phyloP scores from a whole-genome alignment of 78 protist genomes.

The Blattamonas nauphoetae region DNA sequence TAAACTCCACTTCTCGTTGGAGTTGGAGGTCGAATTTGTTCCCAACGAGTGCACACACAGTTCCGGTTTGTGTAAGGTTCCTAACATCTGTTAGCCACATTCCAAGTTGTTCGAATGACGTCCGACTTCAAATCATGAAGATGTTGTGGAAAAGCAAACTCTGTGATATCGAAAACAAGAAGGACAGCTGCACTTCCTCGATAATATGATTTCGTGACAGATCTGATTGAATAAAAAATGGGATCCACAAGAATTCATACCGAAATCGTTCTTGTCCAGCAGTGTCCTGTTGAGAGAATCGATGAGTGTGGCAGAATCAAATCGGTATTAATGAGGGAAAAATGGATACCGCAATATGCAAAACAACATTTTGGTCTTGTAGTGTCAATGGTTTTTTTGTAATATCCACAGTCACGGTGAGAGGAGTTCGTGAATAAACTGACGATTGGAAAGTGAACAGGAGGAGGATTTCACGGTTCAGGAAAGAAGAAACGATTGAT shows the following conservation, averaged over 20 bases:
- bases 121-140: background rate
- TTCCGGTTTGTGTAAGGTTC: background rate
- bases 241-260: background rate
- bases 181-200: background rate
- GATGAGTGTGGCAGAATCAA: background rate
- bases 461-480: background rate
- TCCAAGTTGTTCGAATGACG: background rate
- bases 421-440: background rate
- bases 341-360: background rate
- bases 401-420: background rate
- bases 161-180: constrained; percentile 6
- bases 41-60: background rate
- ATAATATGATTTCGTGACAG: background rate
- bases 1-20: background rate
- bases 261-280: background rate
- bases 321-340: background rate
- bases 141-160: background rate
- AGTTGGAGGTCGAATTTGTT: background rate
- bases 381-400: background rate
- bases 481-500: background rate
- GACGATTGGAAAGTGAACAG: background rate
- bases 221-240: background rate
- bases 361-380: background rate
- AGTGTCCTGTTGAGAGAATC: background rate
- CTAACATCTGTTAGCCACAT: background rate